Evolutionary conservation across 805 yeast species (phyloP), one percentile per base, ranked within the genome.

Genomic region (Lachancea sp.): DNA sequence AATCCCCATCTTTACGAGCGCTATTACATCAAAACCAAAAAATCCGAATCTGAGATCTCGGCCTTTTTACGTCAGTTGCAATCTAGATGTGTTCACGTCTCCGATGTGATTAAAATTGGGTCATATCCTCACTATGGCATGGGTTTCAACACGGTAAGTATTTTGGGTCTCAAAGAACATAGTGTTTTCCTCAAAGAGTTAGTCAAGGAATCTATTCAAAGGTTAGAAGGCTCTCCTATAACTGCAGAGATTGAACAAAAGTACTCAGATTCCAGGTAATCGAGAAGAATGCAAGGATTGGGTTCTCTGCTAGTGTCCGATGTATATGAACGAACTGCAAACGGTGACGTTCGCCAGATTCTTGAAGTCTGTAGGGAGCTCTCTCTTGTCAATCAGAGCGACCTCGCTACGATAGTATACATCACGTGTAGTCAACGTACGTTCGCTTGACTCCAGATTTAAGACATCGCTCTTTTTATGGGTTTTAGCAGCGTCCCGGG

Each of bases 121-220:
- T 80, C 89, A 24, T 87, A 87, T 56, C 96, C 96, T 1, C 96
- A 87, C 59, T 71, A 75, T 63, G 70, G 71, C 12, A 71, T 76
- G 61, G 70, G 74, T 1, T 64, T 76, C 40, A 81, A 75, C 49
- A 85, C 95, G 0, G 76, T 87, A 15, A 82, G 94, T 50, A 71
- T 87, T 13, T 68, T 84, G 28, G 95, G 94, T 1, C 73, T 75
- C 15, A 56, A 51, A 16, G 60, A 62, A 8, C 62, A 68, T 13
- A 47, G 50, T 2, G 58, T 55, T 0, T 59, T 54, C 32, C 60
- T 84, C 48, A 54, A 70, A 22, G 48, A 52, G 2, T 52, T 81
- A 2, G 84, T 76, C 5, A 51, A 56, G 0, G 69, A 69, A 16
- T 67, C 80, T 7, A 65, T 73, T 5, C 51, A 54, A 9, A 63